Evolutionary conservation across 768 basidiomycete species (phyloP), one percentile per base, ranked within the genome.

Genomic region (Phylloporus arenicola): DNA sequence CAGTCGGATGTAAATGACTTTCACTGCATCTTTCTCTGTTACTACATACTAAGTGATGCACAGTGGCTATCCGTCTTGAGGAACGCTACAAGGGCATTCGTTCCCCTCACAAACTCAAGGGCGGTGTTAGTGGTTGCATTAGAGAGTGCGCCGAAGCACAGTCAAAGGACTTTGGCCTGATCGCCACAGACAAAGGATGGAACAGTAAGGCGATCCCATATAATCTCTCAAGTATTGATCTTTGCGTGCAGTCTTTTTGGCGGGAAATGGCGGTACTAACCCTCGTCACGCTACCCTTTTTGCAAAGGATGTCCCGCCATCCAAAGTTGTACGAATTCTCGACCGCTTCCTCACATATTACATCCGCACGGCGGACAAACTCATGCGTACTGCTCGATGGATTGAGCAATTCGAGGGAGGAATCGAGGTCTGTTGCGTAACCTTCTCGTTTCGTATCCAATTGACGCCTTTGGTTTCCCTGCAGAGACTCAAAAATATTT

Each of bases 131-230:
- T 19, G 86, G 86, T 17, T 88, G 86, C 59, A 75, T 84, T 0
- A 75, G 86, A 16, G 86, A 88, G 61, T 89, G 86, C 52, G 86
- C 86, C 0, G 86, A 88, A 64, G 86, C 86, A 2, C 86, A 89
- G 57, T 70, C 71, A 12, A 85, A 80, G 60, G 85, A 88, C 63
- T 89, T 88, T 57, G 86, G 86, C 12, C 66, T 87, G 34, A 88
- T 88, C 49, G 86, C 85, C 1, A 86, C 84, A 0, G 82, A 81
- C 65, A 86, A 88, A 64, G 86, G 86, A n/a, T 88, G 85, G 84
- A 86, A 88, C 57, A 63, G 76, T 80, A 54, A 51, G 72, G 14
- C 20, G 12, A 24, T 34, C 19, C 20, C 19, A 22, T n/a, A 17
- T 17, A 4, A 25, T 16, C 10, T n/a, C 24, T 41, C 40, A 25